phyloP scores from a whole-genome alignment of 2,329 filamentous ascomycete genomes.

The Corynespora cassiicola region DNA sequence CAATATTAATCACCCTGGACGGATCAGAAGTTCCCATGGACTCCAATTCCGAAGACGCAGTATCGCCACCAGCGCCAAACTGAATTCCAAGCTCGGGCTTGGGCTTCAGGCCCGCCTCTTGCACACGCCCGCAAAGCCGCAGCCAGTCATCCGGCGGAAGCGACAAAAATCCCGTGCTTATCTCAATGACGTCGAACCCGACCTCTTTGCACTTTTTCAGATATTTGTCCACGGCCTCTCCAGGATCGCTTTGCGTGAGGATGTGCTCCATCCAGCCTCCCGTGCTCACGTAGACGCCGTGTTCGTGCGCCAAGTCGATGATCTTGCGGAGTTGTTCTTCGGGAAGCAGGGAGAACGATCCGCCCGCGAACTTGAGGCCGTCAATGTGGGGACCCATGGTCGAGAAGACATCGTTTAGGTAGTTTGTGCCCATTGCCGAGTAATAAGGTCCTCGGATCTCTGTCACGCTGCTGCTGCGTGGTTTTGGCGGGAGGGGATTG shows the following conservation, averaged over 20 bases:
- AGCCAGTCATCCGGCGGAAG: conserved; percentile 22
- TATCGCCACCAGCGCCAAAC: conserved; percentile 64
- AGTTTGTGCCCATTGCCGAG: conserved; percentile 62
- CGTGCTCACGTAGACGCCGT: conserved; percentile 61
- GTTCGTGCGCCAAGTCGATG: conserved; percentile 56
- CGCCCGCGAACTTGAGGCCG: conserved; percentile 62
- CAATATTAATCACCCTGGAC: conserved; percentile 57
- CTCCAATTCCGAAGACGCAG: conserved; percentile 54
- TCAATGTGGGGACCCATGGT: conserved; percentile 64
- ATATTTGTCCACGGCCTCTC: conserved; percentile 58
- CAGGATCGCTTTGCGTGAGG: conserved; percentile 55
- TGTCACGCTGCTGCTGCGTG: no score
- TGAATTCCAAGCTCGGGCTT: conserved; percentile 65
- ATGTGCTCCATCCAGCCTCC: conserved; percentile 64
- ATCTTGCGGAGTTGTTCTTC: conserved; percentile 55
- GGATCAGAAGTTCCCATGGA: conserved; percentile 58
- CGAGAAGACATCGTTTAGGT: conserved; percentile 60
- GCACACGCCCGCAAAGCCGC: conserved; percentile 35
- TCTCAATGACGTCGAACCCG: conserved; percentile 62
- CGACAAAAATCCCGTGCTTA: conserved; percentile 61
- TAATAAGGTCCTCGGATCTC: no score
- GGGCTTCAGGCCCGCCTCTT: conserved; percentile 56
- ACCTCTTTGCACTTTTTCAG: conserved; percentile 60
- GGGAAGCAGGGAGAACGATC: conserved; percentile 59
- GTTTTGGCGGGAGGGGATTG: no score